phyloP scores from a whole-genome alignment of 192 early-diverging fungal species.

The Coemansia aciculifera region DNA sequence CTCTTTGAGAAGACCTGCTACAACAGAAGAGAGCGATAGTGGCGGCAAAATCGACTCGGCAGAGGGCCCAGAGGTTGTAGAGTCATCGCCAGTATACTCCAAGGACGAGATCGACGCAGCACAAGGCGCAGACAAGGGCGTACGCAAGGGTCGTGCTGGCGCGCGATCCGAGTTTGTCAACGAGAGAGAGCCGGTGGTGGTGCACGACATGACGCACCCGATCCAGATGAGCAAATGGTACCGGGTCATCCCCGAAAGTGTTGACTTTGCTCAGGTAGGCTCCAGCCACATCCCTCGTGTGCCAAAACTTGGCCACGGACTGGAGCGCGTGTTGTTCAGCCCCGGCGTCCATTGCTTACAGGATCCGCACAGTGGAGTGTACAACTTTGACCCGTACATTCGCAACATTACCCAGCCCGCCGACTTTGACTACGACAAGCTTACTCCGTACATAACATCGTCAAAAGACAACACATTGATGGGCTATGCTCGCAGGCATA shows the following conservation, averaged over 20 bases:
- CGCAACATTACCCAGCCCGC: conserved; percentile 74
- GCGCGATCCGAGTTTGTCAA: conserved; percentile 24
- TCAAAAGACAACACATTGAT: conserved; percentile 67
- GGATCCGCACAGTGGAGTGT: conserved; percentile 72
- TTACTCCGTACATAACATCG: conserved; percentile 79
- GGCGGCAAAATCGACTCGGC: neutral
- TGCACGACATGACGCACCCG: conserved; percentile 33
- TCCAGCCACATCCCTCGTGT: conserved; percentile 41
- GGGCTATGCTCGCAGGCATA: conserved; percentile 53
- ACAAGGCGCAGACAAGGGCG: neutral
- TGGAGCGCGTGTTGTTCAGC: conserved; percentile 58
- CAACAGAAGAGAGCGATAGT: neutral
- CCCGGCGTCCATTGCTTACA: conserved; percentile 80
- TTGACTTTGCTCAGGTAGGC: conserved; percentile 22
- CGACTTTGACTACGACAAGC: conserved; percentile 78
- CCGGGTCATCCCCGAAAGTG: conserved; percentile 23
- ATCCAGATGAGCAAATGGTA: conserved; percentile 48
- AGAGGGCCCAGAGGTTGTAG: conserved; percentile 10
- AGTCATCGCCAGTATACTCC: conserved; percentile 35
- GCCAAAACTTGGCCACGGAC: conserved; percentile 47
- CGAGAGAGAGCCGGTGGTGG: conserved; percentile 46
- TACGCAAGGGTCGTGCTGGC: conserved; percentile 13
- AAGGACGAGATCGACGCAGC: conserved; percentile 26
- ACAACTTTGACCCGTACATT: conserved; percentile 81
- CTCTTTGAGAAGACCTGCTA: neutral